These are phyloP conservation scores for Fusarium begoniae DNA, from an alignment of 2,329 filamentous ascomycete species.

Conservation along the genomic window DNA sequence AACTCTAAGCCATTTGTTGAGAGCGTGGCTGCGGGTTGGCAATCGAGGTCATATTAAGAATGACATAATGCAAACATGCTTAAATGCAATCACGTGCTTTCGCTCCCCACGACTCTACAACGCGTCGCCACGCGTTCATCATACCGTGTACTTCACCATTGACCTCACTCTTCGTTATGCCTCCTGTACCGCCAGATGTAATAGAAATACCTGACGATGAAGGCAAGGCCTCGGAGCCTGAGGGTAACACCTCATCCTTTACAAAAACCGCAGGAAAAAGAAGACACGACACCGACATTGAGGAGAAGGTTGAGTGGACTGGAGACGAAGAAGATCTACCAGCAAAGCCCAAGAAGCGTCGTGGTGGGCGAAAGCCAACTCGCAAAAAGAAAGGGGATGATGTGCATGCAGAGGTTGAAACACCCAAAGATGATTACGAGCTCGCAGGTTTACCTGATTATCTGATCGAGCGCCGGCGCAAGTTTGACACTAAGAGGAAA, in stretches of 20 bases:
- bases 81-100: conserved; percentile 36
- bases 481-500: conserved; percentile 72
- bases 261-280: conserved; percentile 46
- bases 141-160: not conserved
- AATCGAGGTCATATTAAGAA: not conserved
- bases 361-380: conserved; percentile 44
- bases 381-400: conserved; percentile 41
- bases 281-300: conserved; percentile 49
- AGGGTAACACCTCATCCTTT: conserved; percentile 2
- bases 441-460: conserved; percentile 60
- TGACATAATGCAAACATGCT: not conserved
- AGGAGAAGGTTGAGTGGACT: conserved; percentile 61
- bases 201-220: conserved; percentile 44
- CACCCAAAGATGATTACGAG: conserved; percentile 55
- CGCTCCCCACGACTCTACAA: conserved; percentile 5
- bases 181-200: conserved; percentile 18
- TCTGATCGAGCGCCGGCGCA: conserved; percentile 76
- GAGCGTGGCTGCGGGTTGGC: not conserved
- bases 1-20: not conserved
- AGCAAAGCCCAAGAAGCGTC: conserved; percentile 57
- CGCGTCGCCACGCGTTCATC: conserved; percentile 30
- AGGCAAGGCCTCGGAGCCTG: conserved; percentile 32
- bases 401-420: conserved; percentile 45
- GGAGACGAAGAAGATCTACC: conserved; percentile 71
- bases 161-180: conserved; percentile 20